These are phyloP conservation scores for Fremontodendron californicum DNA, from an alignment of 345 rosid genomes.

Conservation along the genomic window DNA sequence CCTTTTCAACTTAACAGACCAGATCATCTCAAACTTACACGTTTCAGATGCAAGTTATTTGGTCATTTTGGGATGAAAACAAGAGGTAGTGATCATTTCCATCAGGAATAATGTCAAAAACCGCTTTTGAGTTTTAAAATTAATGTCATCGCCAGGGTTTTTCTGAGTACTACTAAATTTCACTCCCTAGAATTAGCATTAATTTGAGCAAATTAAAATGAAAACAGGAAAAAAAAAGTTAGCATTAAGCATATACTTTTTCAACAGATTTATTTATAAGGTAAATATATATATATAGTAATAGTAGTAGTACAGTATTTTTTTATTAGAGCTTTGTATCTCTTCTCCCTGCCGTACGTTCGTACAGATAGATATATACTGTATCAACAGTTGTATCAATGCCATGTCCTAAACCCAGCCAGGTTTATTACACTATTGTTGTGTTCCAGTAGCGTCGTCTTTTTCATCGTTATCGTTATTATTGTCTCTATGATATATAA, in stretches of 20 bases:
- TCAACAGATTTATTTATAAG: too few species aligned
- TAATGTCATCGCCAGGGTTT: neutral
- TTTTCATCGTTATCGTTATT: neutral
- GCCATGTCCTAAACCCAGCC: neutral
- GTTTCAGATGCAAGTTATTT: neutral
- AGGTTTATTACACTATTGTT: neutral
- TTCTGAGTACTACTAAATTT: neutral
- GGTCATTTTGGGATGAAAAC: neutral
- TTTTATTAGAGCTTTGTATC: too few species aligned
- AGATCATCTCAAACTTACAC: neutral
- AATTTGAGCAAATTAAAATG: too few species aligned
- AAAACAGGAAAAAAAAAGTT: too few species aligned
- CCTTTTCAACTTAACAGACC: neutral
- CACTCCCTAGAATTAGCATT: neutral
- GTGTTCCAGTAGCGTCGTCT: neutral
- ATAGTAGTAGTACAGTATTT: too few species aligned
- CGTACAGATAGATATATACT: too few species aligned
- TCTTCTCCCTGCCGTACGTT: too few species aligned
- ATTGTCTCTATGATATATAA: neutral
- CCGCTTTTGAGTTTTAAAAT: neutral
- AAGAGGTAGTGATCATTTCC: neutral
- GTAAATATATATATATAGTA: too few species aligned
- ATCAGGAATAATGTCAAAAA: neutral
- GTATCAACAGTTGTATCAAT: neutral
- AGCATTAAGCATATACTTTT: too few species aligned